Evolutionary conservation across 495 filamentous ascomycete species (phyloP).

Genomic region (Penicillium goetzii): DNA sequence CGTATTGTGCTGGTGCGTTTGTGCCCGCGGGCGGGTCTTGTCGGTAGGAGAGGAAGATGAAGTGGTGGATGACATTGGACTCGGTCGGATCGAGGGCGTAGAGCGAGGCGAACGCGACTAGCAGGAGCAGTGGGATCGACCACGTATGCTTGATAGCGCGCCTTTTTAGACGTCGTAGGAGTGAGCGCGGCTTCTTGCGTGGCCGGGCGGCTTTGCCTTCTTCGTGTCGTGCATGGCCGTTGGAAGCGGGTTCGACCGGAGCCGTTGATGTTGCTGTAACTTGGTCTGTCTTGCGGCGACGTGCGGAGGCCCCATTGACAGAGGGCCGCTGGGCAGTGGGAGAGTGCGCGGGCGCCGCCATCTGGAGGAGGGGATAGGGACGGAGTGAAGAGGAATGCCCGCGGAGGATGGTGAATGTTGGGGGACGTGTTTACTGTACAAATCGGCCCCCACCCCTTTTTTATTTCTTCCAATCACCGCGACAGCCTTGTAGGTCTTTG

Average conservation of each 20-base stretch:
- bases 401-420: not conserved
- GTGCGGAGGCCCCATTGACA: not conserved
- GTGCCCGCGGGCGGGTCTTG: constrained; percentile 50
- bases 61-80: constrained; percentile 72
- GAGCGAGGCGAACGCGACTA: constrained; percentile 58
- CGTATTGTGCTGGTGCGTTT: constrained; percentile 63
- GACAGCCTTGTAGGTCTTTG: not conserved
- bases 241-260: not conserved
- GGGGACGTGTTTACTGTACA: not conserved
- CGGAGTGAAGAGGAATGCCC: not conserved
- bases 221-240: not conserved
- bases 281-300: not conserved
- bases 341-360: constrained; percentile 4
- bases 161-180: constrained; percentile 57
- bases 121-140: constrained; percentile 69
- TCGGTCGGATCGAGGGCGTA: constrained; percentile 75
- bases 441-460: constrained; percentile 1
- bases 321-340: not conserved
- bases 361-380: not conserved
- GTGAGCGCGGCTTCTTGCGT: constrained; percentile 46
- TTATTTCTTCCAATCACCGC: constrained; percentile 1
- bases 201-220: not conserved
- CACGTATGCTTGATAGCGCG: constrained; percentile 67
- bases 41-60: constrained; percentile 84
- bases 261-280: not conserved